Conservation (phyloP, 2,329 filamentous ascomycete genomes). For the Cephalotrichum gorgonifer region DNA sequence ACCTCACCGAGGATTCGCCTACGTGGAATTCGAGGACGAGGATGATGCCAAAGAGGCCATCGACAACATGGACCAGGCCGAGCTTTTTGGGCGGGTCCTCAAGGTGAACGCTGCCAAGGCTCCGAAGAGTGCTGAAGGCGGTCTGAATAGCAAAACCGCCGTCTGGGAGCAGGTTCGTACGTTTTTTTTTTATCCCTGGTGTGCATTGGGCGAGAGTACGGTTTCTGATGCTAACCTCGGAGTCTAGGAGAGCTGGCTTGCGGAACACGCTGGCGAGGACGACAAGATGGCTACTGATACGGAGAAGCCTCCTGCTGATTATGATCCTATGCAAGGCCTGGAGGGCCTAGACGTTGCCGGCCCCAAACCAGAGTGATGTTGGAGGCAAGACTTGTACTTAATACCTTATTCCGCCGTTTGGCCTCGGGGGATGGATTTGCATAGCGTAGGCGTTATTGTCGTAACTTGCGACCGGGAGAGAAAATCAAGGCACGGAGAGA, state of each 20-base stretch:
- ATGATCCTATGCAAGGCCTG: conserved; percentile 92
- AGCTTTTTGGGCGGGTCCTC: conserved; percentile 84
- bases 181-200: neutral
- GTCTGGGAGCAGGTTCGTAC: conserved; percentile 86
- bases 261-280: conserved; percentile 81
- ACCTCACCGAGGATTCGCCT: conserved; percentile 84
- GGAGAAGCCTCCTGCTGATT: conserved; percentile 37
- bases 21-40: conserved; percentile 83
- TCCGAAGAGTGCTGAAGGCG: conserved; percentile 79
- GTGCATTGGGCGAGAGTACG: neutral
- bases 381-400: too few relatives aligned
- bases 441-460: conserved; percentile 38
- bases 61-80: conserved; percentile 97
- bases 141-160: conserved; percentile 84
- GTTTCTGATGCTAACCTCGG: conserved; percentile 8
- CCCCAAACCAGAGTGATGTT: conserved; percentile 60
- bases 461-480: conserved; percentile 1
- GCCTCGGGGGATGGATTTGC: too few relatives aligned
- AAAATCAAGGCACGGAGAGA: neutral
- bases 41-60: conserved; percentile 89
- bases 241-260: conserved; percentile 79
- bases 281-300: neutral
- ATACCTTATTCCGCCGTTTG: too few relatives aligned
- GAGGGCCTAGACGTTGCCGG: conserved; percentile 92
- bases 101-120: conserved; percentile 88